Conservation (phyloP, 192 early-diverging fungal species). For the Coemansia sp. region DNA sequence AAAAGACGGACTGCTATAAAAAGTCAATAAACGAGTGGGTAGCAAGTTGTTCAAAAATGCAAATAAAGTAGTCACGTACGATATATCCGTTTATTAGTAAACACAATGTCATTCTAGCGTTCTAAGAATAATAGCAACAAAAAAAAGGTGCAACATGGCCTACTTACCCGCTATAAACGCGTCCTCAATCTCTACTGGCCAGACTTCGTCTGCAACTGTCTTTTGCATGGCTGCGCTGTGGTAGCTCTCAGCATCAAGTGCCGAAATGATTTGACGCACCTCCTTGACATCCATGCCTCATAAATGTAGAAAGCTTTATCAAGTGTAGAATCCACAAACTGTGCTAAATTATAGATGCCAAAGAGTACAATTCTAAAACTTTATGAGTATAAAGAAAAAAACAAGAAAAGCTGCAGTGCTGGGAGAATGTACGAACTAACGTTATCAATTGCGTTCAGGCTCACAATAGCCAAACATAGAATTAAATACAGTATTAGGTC, state of each 20-base stretch:
- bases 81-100: background rate
- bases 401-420: background rate
- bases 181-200: conserved; percentile 41
- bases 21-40: background rate
- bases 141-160: background rate
- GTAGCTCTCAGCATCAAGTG: conserved; percentile 35
- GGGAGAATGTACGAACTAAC: background rate
- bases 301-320: background rate
- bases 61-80: background rate
- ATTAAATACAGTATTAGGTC: conserved; percentile 2
- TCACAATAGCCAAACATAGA: background rate
- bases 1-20: conserved; percentile 35
- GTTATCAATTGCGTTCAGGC: background rate
- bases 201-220: conserved; percentile 33
- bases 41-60: background rate
- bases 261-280: conserved; percentile 25
- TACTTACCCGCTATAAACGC: conserved; percentile 34
- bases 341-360: background rate
- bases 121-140: no score
- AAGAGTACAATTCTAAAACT: background rate
- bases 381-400: background rate
- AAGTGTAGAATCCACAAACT: background rate
- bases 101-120: background rate
- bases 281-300: conserved; percentile 38
- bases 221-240: conserved; percentile 25